Conservation (phyloP, 306 rosid genomes). For the Medicago lupulina region DNA sequence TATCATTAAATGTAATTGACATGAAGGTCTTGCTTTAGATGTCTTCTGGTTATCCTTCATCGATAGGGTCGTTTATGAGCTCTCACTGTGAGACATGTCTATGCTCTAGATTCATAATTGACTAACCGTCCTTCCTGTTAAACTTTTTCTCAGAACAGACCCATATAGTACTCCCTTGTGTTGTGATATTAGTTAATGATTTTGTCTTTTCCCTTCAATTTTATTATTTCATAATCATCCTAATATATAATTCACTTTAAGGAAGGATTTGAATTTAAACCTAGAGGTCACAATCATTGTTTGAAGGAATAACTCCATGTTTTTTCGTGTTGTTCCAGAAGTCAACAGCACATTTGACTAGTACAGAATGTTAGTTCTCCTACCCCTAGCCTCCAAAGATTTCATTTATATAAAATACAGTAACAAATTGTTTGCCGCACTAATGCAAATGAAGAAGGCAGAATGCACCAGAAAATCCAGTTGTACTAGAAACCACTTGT, state of each 20-base stretch:
- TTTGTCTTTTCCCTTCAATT: not conserved
- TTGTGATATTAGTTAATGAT: not conserved
- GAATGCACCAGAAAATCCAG: not conserved
- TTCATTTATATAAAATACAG: not conserved
- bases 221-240: not conserved
- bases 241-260: conserved; percentile 1
- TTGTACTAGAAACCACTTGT: not conserved
- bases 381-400: not conserved
- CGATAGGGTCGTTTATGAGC: not conserved
- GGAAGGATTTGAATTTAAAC: not conserved
- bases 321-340: no score
- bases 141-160: not conserved
- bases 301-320: no score
- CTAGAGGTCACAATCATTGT: no score
- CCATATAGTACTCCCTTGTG: not conserved
- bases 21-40: not conserved
- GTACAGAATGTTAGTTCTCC: no score
- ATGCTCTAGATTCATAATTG: not conserved
- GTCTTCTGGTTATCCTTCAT: conserved; percentile 8
- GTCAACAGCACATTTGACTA: no score
- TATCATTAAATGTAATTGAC: conserved; percentile 5
- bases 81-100: not conserved
- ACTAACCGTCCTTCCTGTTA: not conserved
- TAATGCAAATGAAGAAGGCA: not conserved
- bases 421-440: not conserved